Evolutionary conservation across 495 filamentous ascomycete species (phyloP), one percentile per base, ranked within the genome.

Genomic region (Penicillium tannophilum): DNA sequence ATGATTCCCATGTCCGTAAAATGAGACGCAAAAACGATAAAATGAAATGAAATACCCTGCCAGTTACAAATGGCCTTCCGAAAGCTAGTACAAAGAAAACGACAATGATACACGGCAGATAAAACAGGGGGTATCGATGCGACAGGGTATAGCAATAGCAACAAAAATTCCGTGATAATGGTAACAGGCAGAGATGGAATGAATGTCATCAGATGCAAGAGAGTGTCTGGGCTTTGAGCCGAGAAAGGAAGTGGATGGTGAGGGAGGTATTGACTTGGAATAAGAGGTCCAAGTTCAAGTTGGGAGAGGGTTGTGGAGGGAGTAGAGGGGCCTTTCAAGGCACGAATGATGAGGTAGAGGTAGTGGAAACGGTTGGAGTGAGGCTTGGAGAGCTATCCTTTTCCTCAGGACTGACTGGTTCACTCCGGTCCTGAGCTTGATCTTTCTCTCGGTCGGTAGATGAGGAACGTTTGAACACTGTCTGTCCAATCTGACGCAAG

Each of bases 381-480:
- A 78, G 61, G 28, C 39, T 63, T 12, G 76, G 76, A 56, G 72
- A 78, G 31, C 63, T 61, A 35, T 76, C 68, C 41, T 65, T 73
- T 8, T 74, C 75, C 12, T 76, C 75, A 4, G 65, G 59, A 36
- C 68, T 74, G 3, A 56, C 26, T 46, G 71, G 65, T 1, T 76
- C 74, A 61, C 66, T 71, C 33, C 72, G 68, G 42, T 67, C 68
- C 24, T 70, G 67, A 36, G 56, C 44, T n/a, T 64, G 56, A 26
- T 76, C 69, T 61, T 65, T 74, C 19, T 79, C 76, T 24, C 79
- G 67, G 24, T 82, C 80, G 0, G 76, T 72, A 6, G 81, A 84
- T 6, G 72, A 67, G 2, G 79, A 72, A 19, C 81, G 77, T 60
- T 81, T 81, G 71, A 84, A 79, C 48, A 79, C 76, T 12, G 77